Evolutionary conservation across 2,329 filamentous ascomycete species (phyloP), one percentile per base, ranked within the genome.

Genomic region (Dactylellina drechsleri): DNA sequence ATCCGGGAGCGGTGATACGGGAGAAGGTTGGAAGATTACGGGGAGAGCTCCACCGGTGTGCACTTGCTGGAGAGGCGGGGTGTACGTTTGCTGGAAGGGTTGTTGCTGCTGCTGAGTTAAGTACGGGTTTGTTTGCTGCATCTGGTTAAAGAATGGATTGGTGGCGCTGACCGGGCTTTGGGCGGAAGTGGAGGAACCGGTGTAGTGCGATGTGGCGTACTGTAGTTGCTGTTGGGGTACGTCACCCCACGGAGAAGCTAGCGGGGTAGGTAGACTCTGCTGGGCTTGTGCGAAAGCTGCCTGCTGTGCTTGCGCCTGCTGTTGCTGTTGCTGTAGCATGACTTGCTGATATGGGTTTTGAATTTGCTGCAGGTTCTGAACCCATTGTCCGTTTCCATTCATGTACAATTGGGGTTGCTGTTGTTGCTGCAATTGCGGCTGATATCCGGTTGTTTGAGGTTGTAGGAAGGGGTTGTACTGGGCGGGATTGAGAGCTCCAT

Each of bases 341-440:
- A 50, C 62, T 49, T 74, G 70, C 43, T 74, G 70, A 41, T 67
- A 79, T 54, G 70, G 79, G 50, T 77, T 79, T 70, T 66, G 68
- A 20, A 66, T 52, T 20, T 56, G 54, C 36, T 54, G 49, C n/a
- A 23, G 15, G 18, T 58, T 58, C 8, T 66, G 70, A 12, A 60
- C 64, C 62, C 64, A 74, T 49, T 74, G 70, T 18, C 70, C 70
- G 20, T 66, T 74, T 59, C 70, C 70, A 16, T 74, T 74, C 62
- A 74, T 67, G 57, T 52, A 74, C 2, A 67, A 50, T 52, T 84
- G 83, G 47, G 83, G 82, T 43, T 83, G 77, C 40, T 79, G 79
- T 26, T 70, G 57, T 18, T 45, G 59, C 45, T 16, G 45, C 13
- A 43, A 12, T 50, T 31, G 50, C 40, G 71, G 71, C 16, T 74